Evolutionary conservation across 1,284 basidiomycete species (phyloP).

Genomic region (Cryptococcus hybrid): DNA sequence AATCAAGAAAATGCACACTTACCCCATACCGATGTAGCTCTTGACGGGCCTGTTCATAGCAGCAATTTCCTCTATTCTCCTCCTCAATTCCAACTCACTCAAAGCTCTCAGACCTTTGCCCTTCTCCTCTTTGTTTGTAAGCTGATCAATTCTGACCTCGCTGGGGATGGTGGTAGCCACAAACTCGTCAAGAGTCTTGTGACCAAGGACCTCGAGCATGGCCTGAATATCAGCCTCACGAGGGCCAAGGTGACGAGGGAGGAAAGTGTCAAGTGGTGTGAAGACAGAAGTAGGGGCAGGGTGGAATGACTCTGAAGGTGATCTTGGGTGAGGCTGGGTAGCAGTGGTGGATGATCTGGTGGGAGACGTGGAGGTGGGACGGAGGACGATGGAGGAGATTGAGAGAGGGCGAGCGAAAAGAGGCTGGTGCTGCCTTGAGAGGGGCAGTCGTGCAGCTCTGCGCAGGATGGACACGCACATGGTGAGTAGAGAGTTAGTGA

Average conservation of each 20-base stretch:
- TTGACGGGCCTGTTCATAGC: slow-evolving; percentile 76
- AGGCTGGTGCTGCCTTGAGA: neutral
- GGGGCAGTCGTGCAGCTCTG: slow-evolving; percentile 9
- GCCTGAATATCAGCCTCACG: slow-evolving; percentile 67
- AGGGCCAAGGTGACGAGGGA: slow-evolving; percentile 85
- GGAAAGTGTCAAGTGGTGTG: slow-evolving; percentile 80
- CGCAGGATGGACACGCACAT: slow-evolving; percentile 18
- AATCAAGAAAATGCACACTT: slow-evolving; percentile 6
- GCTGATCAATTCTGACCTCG: slow-evolving; percentile 67
- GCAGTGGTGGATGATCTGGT: slow-evolving; percentile 40
- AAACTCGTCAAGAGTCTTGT: slow-evolving; percentile 82
- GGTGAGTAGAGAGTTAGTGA: slow-evolving; percentile 2
- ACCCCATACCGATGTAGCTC: slow-evolving; percentile 96
- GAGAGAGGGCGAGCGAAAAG: slow-evolving; percentile 17
- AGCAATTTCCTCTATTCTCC: slow-evolving; percentile 73
- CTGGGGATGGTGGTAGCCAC: slow-evolving; percentile 74
- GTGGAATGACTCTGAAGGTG: slow-evolving; percentile 35
- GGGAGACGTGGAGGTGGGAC: slow-evolving; percentile 19
- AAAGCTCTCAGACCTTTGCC: slow-evolving; percentile 61
- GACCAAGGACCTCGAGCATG: slow-evolving; percentile 81
- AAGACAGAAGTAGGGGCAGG: slow-evolving; percentile 55
- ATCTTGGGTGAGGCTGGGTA: slow-evolving; percentile 42
- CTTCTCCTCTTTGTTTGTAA: slow-evolving; percentile 62
- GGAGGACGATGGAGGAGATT: slow-evolving; percentile 16
- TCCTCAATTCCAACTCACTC: slow-evolving; percentile 82